These are phyloP conservation scores for Ascobolus immersus DNA, from an alignment of 495 filamentous ascomycete genomes.

Conservation along the genomic window DNA sequence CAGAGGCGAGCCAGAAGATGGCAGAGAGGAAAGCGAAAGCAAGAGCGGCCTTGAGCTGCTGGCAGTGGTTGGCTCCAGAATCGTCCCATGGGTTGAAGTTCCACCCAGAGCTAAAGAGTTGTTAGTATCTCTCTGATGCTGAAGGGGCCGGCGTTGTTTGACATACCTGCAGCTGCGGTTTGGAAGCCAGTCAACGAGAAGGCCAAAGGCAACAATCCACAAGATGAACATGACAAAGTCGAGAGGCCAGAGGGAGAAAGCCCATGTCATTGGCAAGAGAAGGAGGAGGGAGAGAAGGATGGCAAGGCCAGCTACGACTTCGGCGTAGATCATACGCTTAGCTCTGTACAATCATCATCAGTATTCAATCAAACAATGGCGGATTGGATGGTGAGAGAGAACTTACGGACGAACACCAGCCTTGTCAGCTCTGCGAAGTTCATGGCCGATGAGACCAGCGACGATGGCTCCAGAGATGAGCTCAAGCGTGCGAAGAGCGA, in stretches of 20 bases:
- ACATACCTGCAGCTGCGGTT: no score
- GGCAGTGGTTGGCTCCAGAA: constrained; percentile 16
- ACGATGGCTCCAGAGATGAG: constrained; percentile 23
- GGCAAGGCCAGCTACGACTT: constrained; percentile 30
- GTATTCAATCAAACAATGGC: neutral
- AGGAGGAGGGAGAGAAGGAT: constrained; percentile 27
- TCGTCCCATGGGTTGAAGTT: constrained; percentile 1
- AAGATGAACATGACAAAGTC: constrained; percentile 27
- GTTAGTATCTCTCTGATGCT: no score
- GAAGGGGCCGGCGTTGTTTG: no score
- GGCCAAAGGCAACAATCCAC: constrained; percentile 30
- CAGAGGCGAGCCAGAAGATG: constrained; percentile 30
- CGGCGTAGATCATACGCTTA: constrained; percentile 33
- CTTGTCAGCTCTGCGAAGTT: constrained; percentile 18
- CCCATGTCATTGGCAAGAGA: constrained; percentile 28
- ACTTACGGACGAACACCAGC: constrained; percentile 13
- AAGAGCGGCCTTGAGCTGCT: constrained; percentile 32
- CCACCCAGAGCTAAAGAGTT: no score
- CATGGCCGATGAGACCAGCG: constrained; percentile 30
- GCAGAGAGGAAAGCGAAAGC: constrained; percentile 33
- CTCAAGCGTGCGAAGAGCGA: constrained; percentile 22
- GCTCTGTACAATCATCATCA: neutral
- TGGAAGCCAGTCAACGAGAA: constrained; percentile 17
- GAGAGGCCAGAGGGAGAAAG: constrained; percentile 17
- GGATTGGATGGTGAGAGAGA: constrained; percentile 13